Evolutionary conservation across 495 filamentous ascomycete genomes (phyloP), one percentile per base, ranked within the genome.

Genomic region (Choiromyces venosus): DNA sequence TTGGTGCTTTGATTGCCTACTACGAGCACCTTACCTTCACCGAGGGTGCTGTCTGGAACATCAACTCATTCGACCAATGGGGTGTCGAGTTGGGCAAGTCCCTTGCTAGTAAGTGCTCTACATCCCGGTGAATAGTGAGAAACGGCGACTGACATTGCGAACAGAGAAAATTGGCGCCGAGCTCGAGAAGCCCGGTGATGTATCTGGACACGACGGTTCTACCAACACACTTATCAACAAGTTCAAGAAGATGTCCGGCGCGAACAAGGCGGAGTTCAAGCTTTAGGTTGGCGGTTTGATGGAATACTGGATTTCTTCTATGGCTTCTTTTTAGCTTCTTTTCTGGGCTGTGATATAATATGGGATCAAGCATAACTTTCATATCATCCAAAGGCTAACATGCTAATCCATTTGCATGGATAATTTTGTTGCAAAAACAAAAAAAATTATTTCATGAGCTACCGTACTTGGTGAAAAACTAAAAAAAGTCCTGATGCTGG

Each of bases 41-140:
- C 46, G 95, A 99, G 84, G 95, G 95, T 78, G 96, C 93, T 39
- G 84, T 98, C 78, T 99, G 95, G 95, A 96, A 98, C 84, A 97
- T 99, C 87, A 99, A 99, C 88, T 91, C 89, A 78, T 99, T 98
- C 82, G 95, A 99, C 86, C 95, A 99, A 85, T 98, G 95, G 95
- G 95, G 95, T 84, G 95, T 99, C 64, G 95, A 99, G 86, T 84
- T 99, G 66, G 95, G 95, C 85, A 99, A 99, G 89, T 90, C 91
- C 61, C 86, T 99, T 69, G 95, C 95, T 37, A 99, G 78, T 81
- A 73, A 65, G 78, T 73, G 39, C 76, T 73, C 80, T 52, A 38
- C 16, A 36, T 65, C 25, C 2, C 10, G n/a, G 56, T 65, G 7
- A 29, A 36, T n/a, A 16, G 35, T 16, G 52, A 29, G 16, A 38